Base-by-base conservation (phyloP, 768 basidiomycete species). In the Suillus alpinus region DNA sequence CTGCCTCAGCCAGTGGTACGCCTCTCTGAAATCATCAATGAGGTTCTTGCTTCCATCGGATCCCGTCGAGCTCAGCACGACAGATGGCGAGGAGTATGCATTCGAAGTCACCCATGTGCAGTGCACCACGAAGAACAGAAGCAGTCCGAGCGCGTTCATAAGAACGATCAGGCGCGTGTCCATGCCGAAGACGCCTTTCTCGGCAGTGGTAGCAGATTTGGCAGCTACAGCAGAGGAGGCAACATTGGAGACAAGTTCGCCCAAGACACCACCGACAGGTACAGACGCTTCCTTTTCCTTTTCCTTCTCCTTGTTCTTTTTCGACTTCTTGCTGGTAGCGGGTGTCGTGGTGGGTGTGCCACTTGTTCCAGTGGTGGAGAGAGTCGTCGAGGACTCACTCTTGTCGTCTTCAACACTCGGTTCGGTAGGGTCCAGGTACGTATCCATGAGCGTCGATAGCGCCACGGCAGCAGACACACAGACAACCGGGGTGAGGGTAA, bases 21-120 rank as follows among this genome's bases (percentile, higher is more conserved):
- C 97, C 78, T 98, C 97, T 61, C 97, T 84, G 87, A 98, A 99
- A 74, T 99, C 97, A 69, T 99, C 97, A 68, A 99, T 98, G 68
- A 98, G 92, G 73, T 94, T 87, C 70, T 93, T 89, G 59, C 85
- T 88, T 20, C 97, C 97, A 68, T 98, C 96, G 0, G 83, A 78
- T 59, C 82, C 84, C 1, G 78, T 76, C 6, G 92, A 93, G 0
- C 95, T 86, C 61, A 98, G 80, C 6, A 99, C 96, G 62, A 98
- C 97, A 31, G 95, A 98, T 0, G 97, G 97, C 0, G 95, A 98
- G 7, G 97, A 98, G 77, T 98, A 98, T 1, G 97, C 95, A 63
- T 78, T 86, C 34, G 94, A 86, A 1, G 97, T 98, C 26, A 94
- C 95, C 87, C 90, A 98, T 0, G 97, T 98, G 77, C 94, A 98